Evolutionary conservation across 306 rosid species (phyloP).

Genomic region (Spatholobus suberectus): DNA sequence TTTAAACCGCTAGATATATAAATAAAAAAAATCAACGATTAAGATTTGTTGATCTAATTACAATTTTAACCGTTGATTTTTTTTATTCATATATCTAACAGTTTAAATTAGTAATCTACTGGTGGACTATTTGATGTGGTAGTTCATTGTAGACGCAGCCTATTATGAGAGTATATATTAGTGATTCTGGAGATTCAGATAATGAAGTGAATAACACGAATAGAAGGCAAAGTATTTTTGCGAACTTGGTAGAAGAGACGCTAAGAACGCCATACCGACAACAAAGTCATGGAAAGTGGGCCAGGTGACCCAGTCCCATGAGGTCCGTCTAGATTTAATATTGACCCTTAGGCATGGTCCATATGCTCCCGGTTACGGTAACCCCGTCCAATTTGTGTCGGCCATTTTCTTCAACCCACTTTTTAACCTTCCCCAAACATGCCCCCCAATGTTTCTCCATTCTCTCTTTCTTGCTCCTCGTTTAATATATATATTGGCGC

Average conservation of each 20-base stretch:
- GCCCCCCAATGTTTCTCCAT: conserved; percentile 11
- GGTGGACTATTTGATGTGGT: too few species aligned
- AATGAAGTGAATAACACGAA: not conserved
- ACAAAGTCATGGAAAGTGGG: conserved; percentile 58
- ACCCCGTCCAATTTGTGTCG: conserved; percentile 54
- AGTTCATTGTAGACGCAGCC: too few species aligned
- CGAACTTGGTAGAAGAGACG: not conserved
- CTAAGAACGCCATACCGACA: conserved; percentile 57
- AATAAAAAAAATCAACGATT: too few species aligned
- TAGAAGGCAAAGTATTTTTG: conserved; percentile 1
- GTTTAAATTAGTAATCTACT: too few species aligned
- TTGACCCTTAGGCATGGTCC: conserved; percentile 56
- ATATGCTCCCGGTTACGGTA: conserved; percentile 49
- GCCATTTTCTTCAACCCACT: conserved; percentile 48
- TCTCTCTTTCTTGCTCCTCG: not conserved
- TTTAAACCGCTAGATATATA: too few species aligned
- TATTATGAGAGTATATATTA: too few species aligned
- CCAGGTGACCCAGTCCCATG: conserved; percentile 74
- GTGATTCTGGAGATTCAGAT: not conserved
- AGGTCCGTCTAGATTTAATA: conserved; percentile 30
- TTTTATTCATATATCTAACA: too few species aligned
- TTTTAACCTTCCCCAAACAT: conserved; percentile 32
- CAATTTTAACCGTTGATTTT: too few species aligned
- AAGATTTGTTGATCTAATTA: too few species aligned
- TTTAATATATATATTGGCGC: conserved; percentile 25